These are phyloP conservation scores for Magnolia kwangsiensis DNA, from an alignment of 164 flowering plant species.

Conservation along the genomic window DNA sequence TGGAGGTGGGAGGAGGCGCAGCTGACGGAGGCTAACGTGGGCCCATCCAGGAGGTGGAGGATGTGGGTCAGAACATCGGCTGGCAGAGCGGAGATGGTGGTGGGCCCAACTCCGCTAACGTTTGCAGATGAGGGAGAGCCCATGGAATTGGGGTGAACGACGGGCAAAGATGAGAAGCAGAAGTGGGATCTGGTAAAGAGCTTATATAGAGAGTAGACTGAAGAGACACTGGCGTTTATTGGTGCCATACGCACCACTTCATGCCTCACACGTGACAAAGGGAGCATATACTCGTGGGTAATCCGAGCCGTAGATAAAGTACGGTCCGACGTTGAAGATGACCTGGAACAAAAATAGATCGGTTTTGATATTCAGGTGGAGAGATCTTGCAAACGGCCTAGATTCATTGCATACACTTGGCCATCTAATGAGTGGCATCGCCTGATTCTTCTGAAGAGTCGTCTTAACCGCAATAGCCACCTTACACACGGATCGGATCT, in stretches of 20 bases:
- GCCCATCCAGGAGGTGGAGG: constrained; percentile 69
- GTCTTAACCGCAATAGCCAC: too few species aligned
- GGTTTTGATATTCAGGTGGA: too few species aligned
- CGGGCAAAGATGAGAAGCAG: background rate
- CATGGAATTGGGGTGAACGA: background rate
- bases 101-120: too few species aligned
- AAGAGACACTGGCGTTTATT: background rate
- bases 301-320: background rate
- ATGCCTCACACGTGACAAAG: too few species aligned
- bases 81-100: constrained; percentile 35
- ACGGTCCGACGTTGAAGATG: background rate
- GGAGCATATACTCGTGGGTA: background rate
- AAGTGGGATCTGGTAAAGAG: background rate
- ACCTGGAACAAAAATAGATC: too few species aligned
- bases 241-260: too few species aligned
- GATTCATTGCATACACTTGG: too few species aligned
- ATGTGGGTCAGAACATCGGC: constrained; percentile 58
- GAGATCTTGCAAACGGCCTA: too few species aligned
- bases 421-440: too few species aligned
- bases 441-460: too few species aligned
- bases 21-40: constrained; percentile 48
- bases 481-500: too few species aligned
- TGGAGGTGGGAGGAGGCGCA: constrained; percentile 47
- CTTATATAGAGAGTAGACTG: background rate
- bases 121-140: background rate